Evolutionary conservation across 768 basidiomycete species (phyloP), one percentile per base, ranked within the genome.

Genomic region (Agrocybe pediades): DNA sequence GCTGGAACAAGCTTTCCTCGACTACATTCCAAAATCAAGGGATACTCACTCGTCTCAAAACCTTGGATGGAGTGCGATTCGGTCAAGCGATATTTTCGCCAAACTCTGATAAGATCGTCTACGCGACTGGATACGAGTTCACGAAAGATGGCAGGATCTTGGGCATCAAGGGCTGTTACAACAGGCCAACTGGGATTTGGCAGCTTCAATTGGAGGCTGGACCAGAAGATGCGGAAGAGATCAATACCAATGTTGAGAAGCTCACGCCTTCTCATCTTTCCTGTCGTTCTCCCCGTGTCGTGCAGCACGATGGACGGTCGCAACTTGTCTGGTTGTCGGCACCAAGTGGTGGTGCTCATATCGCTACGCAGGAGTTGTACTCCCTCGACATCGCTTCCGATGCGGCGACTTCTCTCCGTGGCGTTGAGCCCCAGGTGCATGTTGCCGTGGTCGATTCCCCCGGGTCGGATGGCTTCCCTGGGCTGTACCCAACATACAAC

Each of bases 121-220:
- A 80, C 49, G 83, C 82, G 0, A 85, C 84, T 0, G 87, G 86
- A 0, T 87, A 85, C 62, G 82, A 86, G 44, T 73, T 76, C 40
- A 79, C 82, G 1, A 62, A 64, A 1, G 86, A 89, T 47, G 82
- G 79, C 5, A 79, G 83, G 39, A 58, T 83, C 15, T 70, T 90
- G 15, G 88, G 88, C 0, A 65, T 84, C 53, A 81, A 78, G 54
- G 70, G 71, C 3, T 89, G 87, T 63, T 75, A 74, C 57, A 90
- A 89, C 58, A 77, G 86, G 1, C 80, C 82, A 0, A 66, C 75
- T 3, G 76, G 79, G 0, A 79, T 89, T 24, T 88, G 82, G 82
- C 73, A 76, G 27, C 61, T 88, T 24, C 27, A 53, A n/a, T 40
- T 62, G 42, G 30, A 53, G 20, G 53, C 4, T 41, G 55, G 11